Conservation (phyloP, 1,139 yeast genomes). For the Torulaspora pretoriensis region DNA sequence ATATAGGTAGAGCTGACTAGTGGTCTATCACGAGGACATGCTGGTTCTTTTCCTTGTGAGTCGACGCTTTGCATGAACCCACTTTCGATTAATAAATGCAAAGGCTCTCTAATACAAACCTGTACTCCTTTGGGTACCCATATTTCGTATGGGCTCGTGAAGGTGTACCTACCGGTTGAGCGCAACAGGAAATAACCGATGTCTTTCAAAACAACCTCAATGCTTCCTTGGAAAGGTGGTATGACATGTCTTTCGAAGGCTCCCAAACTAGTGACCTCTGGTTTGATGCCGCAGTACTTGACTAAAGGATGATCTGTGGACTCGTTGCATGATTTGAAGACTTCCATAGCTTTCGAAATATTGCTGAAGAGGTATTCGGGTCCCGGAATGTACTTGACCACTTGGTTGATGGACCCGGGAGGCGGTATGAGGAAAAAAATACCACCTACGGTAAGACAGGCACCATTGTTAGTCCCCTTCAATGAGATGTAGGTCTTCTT, state of each 20-base stretch:
- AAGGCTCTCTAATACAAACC: slow-evolving; percentile 42
- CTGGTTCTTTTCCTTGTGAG: slow-evolving; percentile 12
- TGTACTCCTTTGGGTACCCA: slow-evolving; percentile 49
- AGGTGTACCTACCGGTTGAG: slow-evolving; percentile 54
- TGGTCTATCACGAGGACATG: slow-evolving; percentile 27
- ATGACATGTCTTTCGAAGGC: slow-evolving; percentile 45
- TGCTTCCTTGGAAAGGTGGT: slow-evolving; percentile 65
- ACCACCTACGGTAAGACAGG: slow-evolving; percentile 57
- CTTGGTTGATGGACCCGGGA: slow-evolving; percentile 42
- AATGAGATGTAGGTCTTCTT: slow-evolving; percentile 42
- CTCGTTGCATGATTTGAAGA: slow-evolving; percentile 28
- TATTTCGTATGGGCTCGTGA: slow-evolving; percentile 41
- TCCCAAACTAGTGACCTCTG: slow-evolving; percentile 35
- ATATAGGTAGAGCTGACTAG: slow-evolving; percentile 30
- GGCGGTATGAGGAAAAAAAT: slow-evolving; percentile 50
- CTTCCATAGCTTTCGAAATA: slow-evolving; percentile 34
- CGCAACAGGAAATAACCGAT: slow-evolving; percentile 62
- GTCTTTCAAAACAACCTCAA: slow-evolving; percentile 66
- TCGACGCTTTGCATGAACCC: slow-evolving; percentile 16
- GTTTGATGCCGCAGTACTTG: slow-evolving; percentile 37
- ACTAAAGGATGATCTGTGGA: slow-evolving; percentile 29
- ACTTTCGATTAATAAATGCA: slow-evolving; percentile 22
- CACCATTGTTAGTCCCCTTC: slow-evolving; percentile 39
- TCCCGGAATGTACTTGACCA: slow-evolving; percentile 36
- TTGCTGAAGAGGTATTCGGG: slow-evolving; percentile 29